These are phyloP conservation scores for Mallotus nudiflorus DNA, from an alignment of 345 rosid genomes.

Conservation along the genomic window DNA sequence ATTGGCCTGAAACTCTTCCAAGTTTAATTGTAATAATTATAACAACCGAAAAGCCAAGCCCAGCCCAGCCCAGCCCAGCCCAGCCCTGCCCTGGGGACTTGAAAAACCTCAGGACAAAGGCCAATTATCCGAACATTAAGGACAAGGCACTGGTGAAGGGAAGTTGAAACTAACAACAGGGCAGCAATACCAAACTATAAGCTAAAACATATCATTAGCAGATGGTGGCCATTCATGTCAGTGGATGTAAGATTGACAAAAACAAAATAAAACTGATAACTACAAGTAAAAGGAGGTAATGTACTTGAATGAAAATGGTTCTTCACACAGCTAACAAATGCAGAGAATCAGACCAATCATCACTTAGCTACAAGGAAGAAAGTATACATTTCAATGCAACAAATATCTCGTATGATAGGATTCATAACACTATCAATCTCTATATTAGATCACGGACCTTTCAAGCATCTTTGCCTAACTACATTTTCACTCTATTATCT, in stretches of 20 bases:
- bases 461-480: conserved; percentile 5
- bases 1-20: background rate
- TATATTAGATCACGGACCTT: background rate
- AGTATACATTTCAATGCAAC: background rate
- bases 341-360: background rate
- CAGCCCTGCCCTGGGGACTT: background rate
- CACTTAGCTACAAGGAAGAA: background rate
- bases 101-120: background rate
- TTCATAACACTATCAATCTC: background rate
- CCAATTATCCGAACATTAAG: background rate
- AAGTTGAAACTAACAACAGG: conserved; percentile 1
- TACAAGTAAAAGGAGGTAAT: background rate
- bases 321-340: background rate
- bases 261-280: background rate
- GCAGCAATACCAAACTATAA: background rate
- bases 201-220: conserved; percentile 4
- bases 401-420: background rate
- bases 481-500: background rate
- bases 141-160: background rate
- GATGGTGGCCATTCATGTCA: background rate
- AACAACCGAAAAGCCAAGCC: background rate
- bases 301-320: background rate
- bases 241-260: background rate
- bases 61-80: background rate
- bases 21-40: too few relatives aligned